Base-by-base conservation (phyloP, 352 stramenopile genomes). In the Phytophthora parvispora region DNA sequence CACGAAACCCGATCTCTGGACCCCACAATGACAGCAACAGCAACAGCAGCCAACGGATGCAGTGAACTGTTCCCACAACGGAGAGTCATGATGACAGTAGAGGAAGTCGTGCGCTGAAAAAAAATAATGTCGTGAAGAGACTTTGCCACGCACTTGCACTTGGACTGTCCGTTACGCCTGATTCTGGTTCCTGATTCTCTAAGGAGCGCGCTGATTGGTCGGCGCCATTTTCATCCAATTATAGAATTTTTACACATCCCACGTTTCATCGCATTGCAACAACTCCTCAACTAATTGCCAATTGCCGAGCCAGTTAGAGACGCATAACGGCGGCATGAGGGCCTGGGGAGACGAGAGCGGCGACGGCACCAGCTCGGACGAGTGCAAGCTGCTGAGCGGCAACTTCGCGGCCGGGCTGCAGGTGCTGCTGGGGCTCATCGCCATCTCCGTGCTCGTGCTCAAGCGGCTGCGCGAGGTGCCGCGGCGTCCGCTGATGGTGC, bases 311-410 rank as follows among this genome's bases (percentile, higher is more conserved):
- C 53, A 62, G 61, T 63, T 69, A 32, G 65, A 31, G 55, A 61
- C 40, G 6, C 40, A 60, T 29, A 47, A 49, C 54, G 60, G 49
- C 47, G 55, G 22, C 29, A 78, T 81, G 72, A 53, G 64, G 45
- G 51, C 52, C 60, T 81, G 74, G 73, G 40, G 40, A 12, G 49
- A 75, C 53, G 70, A 38, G 27, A 71, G 75, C 43, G 67, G 76
- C 22, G 72, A 85, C 42, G 62, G 51, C 32, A n/a, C n/a, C n/a
- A 68, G 79, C 20, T 16, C 60, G 53, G 59, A 80, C 25, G 89
- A 97, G 60, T 97, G 90, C 74, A 93, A 94, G 67, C 75, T 97
- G 24, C 77, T 97, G 28, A 92, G 81, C 64, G 90, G 90, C 45
- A 59, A 78, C 64, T 96, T 96, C 49, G 89, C 90, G 24, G 84